phyloP scores from a whole-genome alignment of 352 stramenopile species.

The Phytopythium vexans region DNA sequence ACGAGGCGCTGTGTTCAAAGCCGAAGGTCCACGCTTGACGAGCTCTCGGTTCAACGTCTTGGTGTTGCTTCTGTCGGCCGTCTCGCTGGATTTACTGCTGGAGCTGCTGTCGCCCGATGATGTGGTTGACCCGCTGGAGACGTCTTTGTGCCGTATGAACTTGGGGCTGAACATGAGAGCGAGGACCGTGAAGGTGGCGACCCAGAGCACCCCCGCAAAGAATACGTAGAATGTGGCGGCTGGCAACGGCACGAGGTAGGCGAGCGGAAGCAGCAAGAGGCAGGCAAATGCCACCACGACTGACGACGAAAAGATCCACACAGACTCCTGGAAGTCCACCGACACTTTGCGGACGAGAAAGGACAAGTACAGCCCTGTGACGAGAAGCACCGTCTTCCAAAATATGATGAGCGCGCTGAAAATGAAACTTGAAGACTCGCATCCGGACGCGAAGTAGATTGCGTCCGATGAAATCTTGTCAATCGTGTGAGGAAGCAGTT shows the following conservation, averaged over 20 bases:
- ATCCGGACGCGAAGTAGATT: background rate
- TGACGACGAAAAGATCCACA: conserved; percentile 24
- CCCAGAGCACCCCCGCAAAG: conserved; percentile 4
- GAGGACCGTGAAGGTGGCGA: conserved; percentile 6
- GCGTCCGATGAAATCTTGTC: background rate
- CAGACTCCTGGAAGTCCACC: conserved; percentile 26
- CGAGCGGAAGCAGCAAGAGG: conserved; percentile 18
- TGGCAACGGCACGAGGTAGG: conserved; percentile 17
- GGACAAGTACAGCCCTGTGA: conserved; percentile 16
- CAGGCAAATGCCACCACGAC: conserved; percentile 19
- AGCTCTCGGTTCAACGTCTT: too few relatives aligned
- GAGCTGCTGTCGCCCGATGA: too few relatives aligned
- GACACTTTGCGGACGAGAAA: conserved; percentile 28
- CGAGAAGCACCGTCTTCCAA: conserved; percentile 23
- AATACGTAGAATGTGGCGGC: conserved; percentile 12
- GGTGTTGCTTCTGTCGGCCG: too few relatives aligned
- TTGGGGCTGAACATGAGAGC: conserved; percentile 12
- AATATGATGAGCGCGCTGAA: conserved; percentile 18
- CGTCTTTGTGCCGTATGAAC: background rate
- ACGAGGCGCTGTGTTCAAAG: too few relatives aligned
- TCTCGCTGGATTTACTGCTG: too few relatives aligned
- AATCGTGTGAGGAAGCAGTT: conserved; percentile 2
- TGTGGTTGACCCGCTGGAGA: too few relatives aligned
- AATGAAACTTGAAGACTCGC: conserved; percentile 16
- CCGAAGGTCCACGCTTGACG: too few relatives aligned